These are phyloP conservation scores for Ophiocordyceps robertsii DNA, from an alignment of 2,329 filamentous ascomycete species.

Conservation along the genomic window DNA sequence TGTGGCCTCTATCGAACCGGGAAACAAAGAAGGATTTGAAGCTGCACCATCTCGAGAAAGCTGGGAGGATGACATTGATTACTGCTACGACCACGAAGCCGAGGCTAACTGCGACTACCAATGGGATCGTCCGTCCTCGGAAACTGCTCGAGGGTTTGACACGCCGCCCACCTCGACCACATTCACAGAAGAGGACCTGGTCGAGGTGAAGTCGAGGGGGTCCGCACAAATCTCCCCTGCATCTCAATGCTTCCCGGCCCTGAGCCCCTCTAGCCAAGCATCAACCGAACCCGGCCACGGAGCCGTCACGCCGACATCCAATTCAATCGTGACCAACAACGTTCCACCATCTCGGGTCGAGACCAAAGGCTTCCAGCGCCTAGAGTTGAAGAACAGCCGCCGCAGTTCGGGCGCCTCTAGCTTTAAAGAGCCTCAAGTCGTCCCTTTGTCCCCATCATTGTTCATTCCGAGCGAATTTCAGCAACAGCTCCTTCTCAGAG, in stretches of 20 bases:
- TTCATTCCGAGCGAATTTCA: conserved; percentile 47
- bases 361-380: conserved; percentile 16
- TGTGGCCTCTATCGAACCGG: conserved; percentile 9
- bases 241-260: conserved; percentile 29
- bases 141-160: conserved; percentile 16
- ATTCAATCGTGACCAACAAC: conserved; percentile 28
- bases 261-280: conserved; percentile 35
- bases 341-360: conserved; percentile 35
- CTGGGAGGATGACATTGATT: conserved; percentile 60
- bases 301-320: conserved; percentile 26
- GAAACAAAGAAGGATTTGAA: not conserved
- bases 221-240: conserved; percentile 10
- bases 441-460: conserved; percentile 47
- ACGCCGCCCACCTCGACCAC: conserved; percentile 9
- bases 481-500: conserved; percentile 32
- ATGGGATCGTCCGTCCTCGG: conserved; percentile 46
- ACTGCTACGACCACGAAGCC: conserved; percentile 55
- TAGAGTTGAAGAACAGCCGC: conserved; percentile 20
- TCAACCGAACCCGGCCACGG: conserved; percentile 27
- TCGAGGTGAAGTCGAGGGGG: conserved; percentile 6
- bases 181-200: conserved; percentile 11
- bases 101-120: conserved; percentile 55
- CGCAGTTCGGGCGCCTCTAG: conserved; percentile 28
- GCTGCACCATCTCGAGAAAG: conserved; percentile 27
- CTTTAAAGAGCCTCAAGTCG: conserved; percentile 46